Evolutionary conservation across 106 monocot genomes (phyloP), one percentile per base, ranked within the genome.

Genomic region (Agapanthus africanus): DNA sequence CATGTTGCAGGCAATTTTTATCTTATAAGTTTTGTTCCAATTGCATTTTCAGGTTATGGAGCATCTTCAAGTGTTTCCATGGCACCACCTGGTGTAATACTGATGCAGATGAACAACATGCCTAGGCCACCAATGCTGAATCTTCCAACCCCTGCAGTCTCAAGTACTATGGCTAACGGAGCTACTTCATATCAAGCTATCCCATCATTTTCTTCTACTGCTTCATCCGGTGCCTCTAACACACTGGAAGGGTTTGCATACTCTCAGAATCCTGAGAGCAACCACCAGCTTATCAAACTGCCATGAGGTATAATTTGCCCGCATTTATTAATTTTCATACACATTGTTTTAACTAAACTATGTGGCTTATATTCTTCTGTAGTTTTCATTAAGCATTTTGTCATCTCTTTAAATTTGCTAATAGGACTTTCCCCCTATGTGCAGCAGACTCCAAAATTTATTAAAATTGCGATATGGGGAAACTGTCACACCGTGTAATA

Each of bases 111-210:
- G 50, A 54, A 40, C 69, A 65, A n/a, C 41, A 25, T 70, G 0
- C 77, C 64, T 36, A 51, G 62, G 41, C 77, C 77, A 41, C 77
- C 77, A 4, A 51, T 41, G 34, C 27, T 77, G 63, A 70, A n/a
- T 61, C 70, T 64, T n/a, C 70, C 70, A 15, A n/a, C 69, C 3
- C 18, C 60, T 39, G 76, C 69, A 42, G 49, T 23, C 25, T 28
- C 62, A 18, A 47, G 50, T 64, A 7, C 67, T 27, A 27, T 52
- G 19, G 18, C 76, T 33, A 76, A 51, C 32, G 63, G 63, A 2
- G 51, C 50, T 63, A 19, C 62, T 39, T 54, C 25, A 11, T 61
- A 38, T 37, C 26, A 26, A 28, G 70, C 70, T 15, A 25, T 15
- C 36, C 35, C 35, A 19, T 61, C 61, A 36, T 61, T 61, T 19